Base-by-base conservation (phyloP, 805 yeast species). In the Cyberlindnera misumaiensis region DNA sequence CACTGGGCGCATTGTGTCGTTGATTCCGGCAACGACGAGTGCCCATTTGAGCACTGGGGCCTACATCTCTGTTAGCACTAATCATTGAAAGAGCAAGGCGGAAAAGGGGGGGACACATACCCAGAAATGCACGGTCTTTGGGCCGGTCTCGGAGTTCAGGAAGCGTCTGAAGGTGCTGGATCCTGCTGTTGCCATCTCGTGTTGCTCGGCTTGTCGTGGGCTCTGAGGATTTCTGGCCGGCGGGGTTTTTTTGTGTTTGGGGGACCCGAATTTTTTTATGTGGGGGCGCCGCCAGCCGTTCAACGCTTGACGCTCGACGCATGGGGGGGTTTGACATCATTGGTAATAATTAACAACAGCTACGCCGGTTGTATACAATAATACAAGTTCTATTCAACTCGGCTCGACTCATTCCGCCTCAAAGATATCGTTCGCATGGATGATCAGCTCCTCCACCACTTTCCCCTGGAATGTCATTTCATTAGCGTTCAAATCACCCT, bases 121-220 rank as follows among this genome's bases (percentile, higher is more conserved):
- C 98, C 98, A 90, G 65, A 90, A 90, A 59, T 90, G 98, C 40
- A 93, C 89, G n/a, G 98, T 90, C 59, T 67, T 80, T 30, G 98
- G 98, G 25, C 98, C 98, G 14, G 98, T 86, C 59, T 83, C 94
- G 13, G 96, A 80, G 52, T 80, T 75, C 58, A 86, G 59, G 57
- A 80, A 87, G 55, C 84, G 73, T 44, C 73, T 64, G 62, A 90
- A 85, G 34, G 74, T 76, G 26, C 78, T 63, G 13, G 80, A 60
- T 8, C 41, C 42, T 25, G 48, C 42, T 24, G 29, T 32, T 16
- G 47, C 39, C 42, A 39, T 44, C 18, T 28, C 39, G 24, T 33
- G 8, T 20, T n/a, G n/a, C n/a, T n/a, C n/a, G n/a, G n/a, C n/a
- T n/a, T n/a, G n/a, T n/a, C n/a, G n/a, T n/a, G n/a, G n/a, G n/a